These are phyloP conservation scores for Coemansia sp. DNA, from an alignment of 192 early-diverging fungal genomes.

Conservation along the genomic window DNA sequence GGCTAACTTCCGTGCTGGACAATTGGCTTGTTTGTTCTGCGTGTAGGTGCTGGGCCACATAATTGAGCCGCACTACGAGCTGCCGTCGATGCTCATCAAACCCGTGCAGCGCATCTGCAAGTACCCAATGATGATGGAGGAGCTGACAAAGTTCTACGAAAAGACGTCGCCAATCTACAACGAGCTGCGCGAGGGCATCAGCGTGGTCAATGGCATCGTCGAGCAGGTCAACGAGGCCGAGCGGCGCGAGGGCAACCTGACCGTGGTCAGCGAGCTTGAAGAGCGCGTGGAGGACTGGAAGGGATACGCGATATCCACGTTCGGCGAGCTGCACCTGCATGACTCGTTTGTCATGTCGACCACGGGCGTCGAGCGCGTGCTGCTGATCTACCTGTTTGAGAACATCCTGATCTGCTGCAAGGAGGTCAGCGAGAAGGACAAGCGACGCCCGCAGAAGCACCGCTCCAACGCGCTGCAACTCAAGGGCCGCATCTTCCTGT, in stretches of 20 bases:
- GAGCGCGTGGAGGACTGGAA: conserved; percentile 90
- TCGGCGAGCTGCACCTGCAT: conserved; percentile 77
- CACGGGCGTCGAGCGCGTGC: conserved; percentile 73
- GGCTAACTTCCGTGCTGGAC: no score
- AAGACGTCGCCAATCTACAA: conserved; percentile 53
- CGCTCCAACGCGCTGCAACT: conserved; percentile 58
- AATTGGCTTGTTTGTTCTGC: no score
- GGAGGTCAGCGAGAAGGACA: conserved; percentile 69
- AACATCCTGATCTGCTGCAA: conserved; percentile 90
- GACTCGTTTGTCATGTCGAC: conserved; percentile 84
- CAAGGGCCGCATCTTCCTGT: conserved; percentile 84
- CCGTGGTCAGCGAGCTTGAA: conserved; percentile 73
- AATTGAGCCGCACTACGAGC: conserved; percentile 79
- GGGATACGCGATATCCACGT: conserved; percentile 67
- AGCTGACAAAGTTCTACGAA: conserved; percentile 63
- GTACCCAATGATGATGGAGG: conserved; percentile 79
- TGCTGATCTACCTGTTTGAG: conserved; percentile 91
- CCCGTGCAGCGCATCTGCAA: conserved; percentile 97
- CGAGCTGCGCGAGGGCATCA: conserved; percentile 69
- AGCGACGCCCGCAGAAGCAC: conserved; percentile 51
- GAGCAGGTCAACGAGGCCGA: conserved; percentile 88
- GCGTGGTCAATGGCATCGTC: conserved; percentile 78
- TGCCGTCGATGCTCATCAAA: conserved; percentile 93
- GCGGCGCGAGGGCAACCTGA: conserved; percentile 83
- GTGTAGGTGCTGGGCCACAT: conserved; percentile 56